phyloP scores from a whole-genome alignment of 371 early-diverging fungal species.

The Polyrhizophydium stewartii region DNA sequence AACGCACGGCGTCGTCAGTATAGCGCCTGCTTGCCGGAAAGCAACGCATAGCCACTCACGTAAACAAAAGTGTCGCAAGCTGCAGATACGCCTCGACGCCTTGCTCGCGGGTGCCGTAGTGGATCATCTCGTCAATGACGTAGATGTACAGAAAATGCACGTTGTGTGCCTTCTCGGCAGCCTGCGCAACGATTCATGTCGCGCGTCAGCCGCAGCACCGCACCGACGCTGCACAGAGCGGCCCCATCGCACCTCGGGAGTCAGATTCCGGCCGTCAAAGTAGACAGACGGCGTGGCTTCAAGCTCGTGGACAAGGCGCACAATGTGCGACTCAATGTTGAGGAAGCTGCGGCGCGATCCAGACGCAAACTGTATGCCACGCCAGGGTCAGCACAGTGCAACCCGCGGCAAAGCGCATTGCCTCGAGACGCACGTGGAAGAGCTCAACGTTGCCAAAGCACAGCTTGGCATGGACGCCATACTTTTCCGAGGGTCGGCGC shows the following conservation, averaged over 20 bases:
- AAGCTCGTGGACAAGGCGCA: constrained; percentile 51
- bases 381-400: too few relatives aligned
- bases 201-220: too few relatives aligned
- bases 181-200: too few relatives aligned
- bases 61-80: constrained; percentile 58
- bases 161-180: constrained; percentile 43
- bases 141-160: constrained; percentile 57
- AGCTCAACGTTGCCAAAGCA: constrained; percentile 56
- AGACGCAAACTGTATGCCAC: constrained; percentile 40
- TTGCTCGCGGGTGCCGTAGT: constrained; percentile 62
- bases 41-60: constrained; percentile 15
- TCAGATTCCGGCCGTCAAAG: constrained; percentile 1
- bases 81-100: constrained; percentile 60
- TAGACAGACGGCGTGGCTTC: constrained; percentile 11
- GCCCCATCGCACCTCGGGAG: too few relatives aligned
- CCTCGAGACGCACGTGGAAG: constrained; percentile 55
- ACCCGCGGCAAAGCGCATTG: too few relatives aligned
- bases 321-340: constrained; percentile 54
- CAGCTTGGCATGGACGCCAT: constrained; percentile 53
- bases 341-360: constrained; percentile 53
- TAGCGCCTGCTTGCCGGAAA: too few relatives aligned
- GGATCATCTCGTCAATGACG: constrained; percentile 63
- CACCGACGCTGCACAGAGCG: too few relatives aligned
- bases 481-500: constrained; percentile 57
- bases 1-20: too few relatives aligned